Base-by-base conservation (phyloP, 805 yeast genomes). In the Pichia insulana region DNA sequence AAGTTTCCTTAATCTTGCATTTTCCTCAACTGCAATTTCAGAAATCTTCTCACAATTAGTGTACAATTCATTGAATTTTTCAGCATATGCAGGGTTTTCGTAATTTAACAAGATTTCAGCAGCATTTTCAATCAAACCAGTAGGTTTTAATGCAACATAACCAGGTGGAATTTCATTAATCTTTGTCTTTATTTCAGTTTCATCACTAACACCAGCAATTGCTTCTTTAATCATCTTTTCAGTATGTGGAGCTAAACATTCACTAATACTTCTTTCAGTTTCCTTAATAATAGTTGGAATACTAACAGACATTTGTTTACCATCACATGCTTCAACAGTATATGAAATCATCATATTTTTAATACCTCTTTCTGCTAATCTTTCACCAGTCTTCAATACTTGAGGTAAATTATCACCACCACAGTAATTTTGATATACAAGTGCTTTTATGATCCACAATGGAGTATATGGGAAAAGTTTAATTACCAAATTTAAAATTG, bases 341-440 rank as follows among this genome's bases (percentile, higher is more conserved):
- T 87, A 76, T 1, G 94, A 82, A n/a, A 89, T 68, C 95, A 89
- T 87, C 95, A 89, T 86, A 68, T 89, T 90, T 51, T 84, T 77
- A 56, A 88, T 83, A 9, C 95, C 95, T 47, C 95, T 71, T 40
- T 71, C 61, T 42, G 76, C 69, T 50, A 89, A 70, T 45, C 76
- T 68, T 42, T 69, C 65, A 41, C 95, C 95, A 4, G 95, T 83
- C 42, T 68, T 59, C 41, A 76, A 68, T 12, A 89, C 92, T 50
- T 88, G 83, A 10, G 63, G 62, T 42, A 81, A 71, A 46, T 74
- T 76, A 53, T 84, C 90, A 44, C 97, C 97, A 32, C 97, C 97
- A 58, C 94, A 83, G 65, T 90, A 89, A 47, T 85, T 71, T 46
- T 82, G 82, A 59, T 84, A 88, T 15, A 89, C 85, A 48, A 87